Evolutionary conservation across 2,329 filamentous ascomycete genomes (phyloP), one percentile per base, ranked within the genome.

Genomic region (Colletotrichum kahawae): DNA sequence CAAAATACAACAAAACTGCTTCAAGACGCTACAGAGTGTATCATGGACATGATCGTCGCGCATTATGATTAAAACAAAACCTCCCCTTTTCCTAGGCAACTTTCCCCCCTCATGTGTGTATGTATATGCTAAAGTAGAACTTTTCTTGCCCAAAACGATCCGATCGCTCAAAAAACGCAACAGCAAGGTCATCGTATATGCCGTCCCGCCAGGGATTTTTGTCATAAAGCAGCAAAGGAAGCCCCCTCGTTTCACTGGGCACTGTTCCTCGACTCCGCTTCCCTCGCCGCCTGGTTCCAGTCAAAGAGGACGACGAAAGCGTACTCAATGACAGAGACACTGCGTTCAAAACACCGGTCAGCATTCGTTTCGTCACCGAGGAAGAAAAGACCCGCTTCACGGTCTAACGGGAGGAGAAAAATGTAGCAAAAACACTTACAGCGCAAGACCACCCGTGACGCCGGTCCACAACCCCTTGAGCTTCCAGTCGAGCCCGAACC

Each of bases 381-480:
- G 36, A 70, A 18, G 33, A n/a, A 5, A 16, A 4, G 7, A 60
- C 8, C 7, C 36, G 7, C 4, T 31, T 21, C 5, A 7, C 8
- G 18, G 5, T 60, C 27, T 6, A 51, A 51, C 5, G n/a, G n/a
- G 18, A n/a, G n/a, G 29, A 13, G 56, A 33, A 5, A 7, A 31
- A 59, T 13, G 24, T 12, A 59, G 56, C 38, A 21, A 34, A 51
- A 29, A 87, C 89, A 87, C 89, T 86, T 82, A 90, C 88, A 93
- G 83, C 7, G 88, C 84, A 16, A 98, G 85, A 2, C 94, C 96
- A 77, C 97, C 83, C 0, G 93, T 93, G 8, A 95, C 91, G 24
- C 95, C 94, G 14, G 89, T 86, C 96, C 96, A 98, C 21, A 98
- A 86, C 1, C 96, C 96, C 71, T 91, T 88, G 48, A 98, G 86